Evolutionary conservation across 2,329 filamentous ascomycete species (phyloP).

Genomic region (Fusarium incarnatum): DNA sequence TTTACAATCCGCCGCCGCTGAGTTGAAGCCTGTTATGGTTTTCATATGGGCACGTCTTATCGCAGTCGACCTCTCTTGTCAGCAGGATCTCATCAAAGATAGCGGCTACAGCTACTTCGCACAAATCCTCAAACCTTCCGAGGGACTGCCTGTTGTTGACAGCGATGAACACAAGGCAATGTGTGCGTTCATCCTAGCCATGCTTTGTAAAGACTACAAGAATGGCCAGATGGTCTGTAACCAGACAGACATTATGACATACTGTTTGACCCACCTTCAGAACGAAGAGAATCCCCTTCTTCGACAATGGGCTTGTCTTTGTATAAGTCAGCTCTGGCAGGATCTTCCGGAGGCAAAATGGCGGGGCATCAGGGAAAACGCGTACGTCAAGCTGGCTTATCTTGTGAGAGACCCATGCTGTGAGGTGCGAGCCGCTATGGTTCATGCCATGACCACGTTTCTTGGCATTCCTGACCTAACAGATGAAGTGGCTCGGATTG

Average conservation of each 20-base stretch:
- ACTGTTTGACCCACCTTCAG: slow-evolving; percentile 83
- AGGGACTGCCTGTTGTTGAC: slow-evolving; percentile 86
- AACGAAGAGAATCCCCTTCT: slow-evolving; percentile 90
- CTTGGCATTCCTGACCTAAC: slow-evolving; percentile 93
- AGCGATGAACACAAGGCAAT: slow-evolving; percentile 96
- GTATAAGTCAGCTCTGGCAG: slow-evolving; percentile 93
- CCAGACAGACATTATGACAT: slow-evolving; percentile 88
- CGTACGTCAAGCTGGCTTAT: slow-evolving; percentile 82
- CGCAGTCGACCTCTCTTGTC: slow-evolving; percentile 93
- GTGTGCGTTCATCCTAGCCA: slow-evolving; percentile 97
- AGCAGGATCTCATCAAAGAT: slow-evolving; percentile 94
- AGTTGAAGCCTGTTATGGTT: slow-evolving; percentile 98
- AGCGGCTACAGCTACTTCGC: slow-evolving; percentile 98
- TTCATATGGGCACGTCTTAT: slow-evolving; percentile 98
- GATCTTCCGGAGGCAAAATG: slow-evolving; percentile 94
- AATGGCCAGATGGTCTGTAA: slow-evolving; percentile 93
- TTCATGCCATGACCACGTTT: slow-evolving; percentile 94
- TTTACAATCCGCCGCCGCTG: slow-evolving; percentile 91
- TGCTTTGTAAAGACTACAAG: slow-evolving; percentile 95
- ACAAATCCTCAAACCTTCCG: slow-evolving; percentile 86
- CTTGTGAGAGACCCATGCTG: slow-evolving; percentile 87
- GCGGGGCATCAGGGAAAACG: slow-evolving; percentile 90
- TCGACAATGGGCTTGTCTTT: slow-evolving; percentile 95
- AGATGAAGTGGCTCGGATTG: slow-evolving; percentile 88
- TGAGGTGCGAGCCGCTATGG: slow-evolving; percentile 92